phyloP scores from a whole-genome alignment of 768 basidiomycete genomes.

The Lepiota brunneoincarnata region DNA sequence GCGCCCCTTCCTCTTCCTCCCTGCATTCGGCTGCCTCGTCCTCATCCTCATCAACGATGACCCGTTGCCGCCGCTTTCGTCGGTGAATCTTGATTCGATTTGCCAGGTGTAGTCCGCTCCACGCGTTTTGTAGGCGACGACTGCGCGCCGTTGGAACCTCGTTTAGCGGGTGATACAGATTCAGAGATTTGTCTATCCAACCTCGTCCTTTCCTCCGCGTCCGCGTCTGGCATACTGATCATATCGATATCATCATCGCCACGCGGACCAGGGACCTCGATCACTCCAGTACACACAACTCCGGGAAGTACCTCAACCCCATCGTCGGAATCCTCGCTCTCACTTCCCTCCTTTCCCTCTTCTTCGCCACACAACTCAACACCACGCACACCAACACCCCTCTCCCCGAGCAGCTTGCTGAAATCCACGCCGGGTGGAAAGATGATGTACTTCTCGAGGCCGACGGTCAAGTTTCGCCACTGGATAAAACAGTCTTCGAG shows the following conservation, averaged over 20 bases:
- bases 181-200: neutral
- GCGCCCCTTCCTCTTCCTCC: neutral
- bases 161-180: neutral
- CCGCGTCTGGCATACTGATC: slow-evolving; percentile 10
- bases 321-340: slow-evolving; percentile 8
- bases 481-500: slow-evolving; percentile 85
- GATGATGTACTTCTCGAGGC: slow-evolving; percentile 61
- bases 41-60: neutral
- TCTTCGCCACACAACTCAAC: slow-evolving; percentile 23
- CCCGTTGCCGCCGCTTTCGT: neutral
- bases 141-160: neutral
- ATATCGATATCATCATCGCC: slow-evolving; percentile 5
- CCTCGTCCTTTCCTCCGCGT: slow-evolving; percentile 9
- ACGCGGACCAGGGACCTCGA: neutral
- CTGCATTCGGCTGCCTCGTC: slow-evolving; percentile 8
- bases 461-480: slow-evolving; percentile 71
- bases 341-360: slow-evolving; percentile 18
- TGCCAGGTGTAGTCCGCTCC: no score
- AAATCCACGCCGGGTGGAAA: slow-evolving; percentile 74
- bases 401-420: slow-evolving; percentile 38
- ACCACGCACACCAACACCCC: slow-evolving; percentile 33
- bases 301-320: neutral
- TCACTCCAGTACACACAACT: no score
- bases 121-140: no score
- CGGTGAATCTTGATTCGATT: neutral